Conservation (phyloP, 495 filamentous ascomycete species). For the Wilcoxina mikolae region DNA sequence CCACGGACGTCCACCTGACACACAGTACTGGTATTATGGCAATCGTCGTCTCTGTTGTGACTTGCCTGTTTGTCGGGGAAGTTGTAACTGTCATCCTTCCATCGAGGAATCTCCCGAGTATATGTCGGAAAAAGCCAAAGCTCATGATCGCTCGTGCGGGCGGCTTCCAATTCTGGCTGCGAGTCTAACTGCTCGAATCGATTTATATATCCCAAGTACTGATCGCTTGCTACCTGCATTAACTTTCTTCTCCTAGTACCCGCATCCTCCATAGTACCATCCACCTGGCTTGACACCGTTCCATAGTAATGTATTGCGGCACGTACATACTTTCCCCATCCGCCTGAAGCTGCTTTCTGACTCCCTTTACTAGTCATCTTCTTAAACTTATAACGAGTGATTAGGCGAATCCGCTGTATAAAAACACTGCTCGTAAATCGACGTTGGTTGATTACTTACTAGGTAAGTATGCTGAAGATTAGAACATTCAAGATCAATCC, state of each 20-base stretch:
- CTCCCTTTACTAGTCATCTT: too few species aligned
- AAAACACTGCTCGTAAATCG: too few species aligned
- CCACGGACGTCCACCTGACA: constrained; percentile 90
- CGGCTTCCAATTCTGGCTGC: constrained; percentile 60
- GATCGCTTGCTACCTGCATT: constrained; percentile 78
- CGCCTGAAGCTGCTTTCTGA: too few species aligned
- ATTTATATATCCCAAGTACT: constrained; percentile 42
- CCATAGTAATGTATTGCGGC: not conserved
- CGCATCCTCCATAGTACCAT: constrained; percentile 34
- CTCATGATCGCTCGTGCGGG: constrained; percentile 75
- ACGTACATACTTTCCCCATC: constrained; percentile 1
- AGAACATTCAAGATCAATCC: too few species aligned
- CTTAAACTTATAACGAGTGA: too few species aligned
- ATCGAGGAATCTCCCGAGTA: constrained; percentile 41
- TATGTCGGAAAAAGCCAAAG: constrained; percentile 92
- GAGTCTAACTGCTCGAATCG: constrained; percentile 45
- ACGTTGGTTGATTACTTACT: too few species aligned
- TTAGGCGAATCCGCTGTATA: too few species aligned
- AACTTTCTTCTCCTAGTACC: constrained; percentile 65
- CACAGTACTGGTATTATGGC: constrained; percentile 57
- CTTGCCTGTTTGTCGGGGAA: not conserved
- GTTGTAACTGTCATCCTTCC: constrained; percentile 1
- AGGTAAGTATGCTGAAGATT: too few species aligned
- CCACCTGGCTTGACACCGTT: constrained; percentile 1
- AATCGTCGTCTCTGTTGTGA: constrained; percentile 51